A percentile compares a stretch with the other conserved stretches of the same genome.
These are phyloP conservation scores for Mycena capillaripes DNA, from an alignment of 768 basidiomycete species.

Conservation along the genomic window DNA sequence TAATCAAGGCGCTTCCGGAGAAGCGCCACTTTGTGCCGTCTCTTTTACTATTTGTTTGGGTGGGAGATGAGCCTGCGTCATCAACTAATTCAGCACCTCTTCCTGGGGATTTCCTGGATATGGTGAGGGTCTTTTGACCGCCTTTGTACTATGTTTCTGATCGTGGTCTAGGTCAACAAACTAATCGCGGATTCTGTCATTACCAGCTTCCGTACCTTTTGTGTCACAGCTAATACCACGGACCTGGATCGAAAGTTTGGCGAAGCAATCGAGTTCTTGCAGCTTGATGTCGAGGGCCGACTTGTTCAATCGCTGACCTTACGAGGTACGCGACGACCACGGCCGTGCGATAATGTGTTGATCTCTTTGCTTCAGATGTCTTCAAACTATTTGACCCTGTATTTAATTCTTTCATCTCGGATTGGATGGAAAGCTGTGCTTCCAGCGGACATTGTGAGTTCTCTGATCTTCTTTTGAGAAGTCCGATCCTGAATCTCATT, in stretches of 20 bases:
- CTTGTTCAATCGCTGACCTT: conserved; percentile 63
- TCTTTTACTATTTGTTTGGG: conserved; percentile 74
- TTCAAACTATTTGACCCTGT: conserved; percentile 58
- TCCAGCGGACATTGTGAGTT: conserved; percentile 63
- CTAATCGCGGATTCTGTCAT: conserved; percentile 59
- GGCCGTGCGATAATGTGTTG: not conserved
- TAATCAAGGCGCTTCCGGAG: conserved; percentile 66
- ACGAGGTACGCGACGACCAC: conserved; percentile 54
- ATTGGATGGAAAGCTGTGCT: conserved; percentile 62
- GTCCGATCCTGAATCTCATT: conserved; percentile 17
- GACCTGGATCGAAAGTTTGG: conserved; percentile 73
- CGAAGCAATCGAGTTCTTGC: conserved; percentile 53
- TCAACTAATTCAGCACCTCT: conserved; percentile 45
- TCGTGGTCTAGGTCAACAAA: conserved; percentile 59
- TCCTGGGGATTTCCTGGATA: conserved; percentile 64
- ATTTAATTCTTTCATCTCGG: conserved; percentile 55
- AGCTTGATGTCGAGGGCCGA: conserved; percentile 71
- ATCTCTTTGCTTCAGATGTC: conserved; percentile 44
- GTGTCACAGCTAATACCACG: conserved; percentile 63
- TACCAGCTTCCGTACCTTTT: conserved; percentile 58
- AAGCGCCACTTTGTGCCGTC: conserved; percentile 74
- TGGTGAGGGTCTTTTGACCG: conserved; percentile 59
- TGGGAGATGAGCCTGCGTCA: conserved; percentile 54
- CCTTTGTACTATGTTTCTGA: conserved; percentile 3
- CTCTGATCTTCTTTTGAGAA: not conserved